Percentiles rank a stretch among this genome's conserved stretches.
Evolutionary conservation across 2,329 filamentous ascomycete species (phyloP).

Genomic region (Podosphaera xanthii): DNA sequence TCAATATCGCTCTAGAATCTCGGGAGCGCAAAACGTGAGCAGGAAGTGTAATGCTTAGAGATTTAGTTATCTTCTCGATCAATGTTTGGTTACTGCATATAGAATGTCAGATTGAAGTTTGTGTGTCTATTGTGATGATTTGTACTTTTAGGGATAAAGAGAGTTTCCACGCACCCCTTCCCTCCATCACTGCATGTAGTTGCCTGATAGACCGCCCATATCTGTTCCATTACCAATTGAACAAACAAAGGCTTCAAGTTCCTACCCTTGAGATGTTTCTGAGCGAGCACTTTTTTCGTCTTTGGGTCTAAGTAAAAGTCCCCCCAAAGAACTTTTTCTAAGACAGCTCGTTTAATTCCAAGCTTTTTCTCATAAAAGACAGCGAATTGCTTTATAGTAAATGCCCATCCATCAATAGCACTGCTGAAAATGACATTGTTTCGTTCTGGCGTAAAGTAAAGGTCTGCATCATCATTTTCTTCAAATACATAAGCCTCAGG

Average conservation of each 20-base stretch:
- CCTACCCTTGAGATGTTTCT: slow-evolving; percentile 82
- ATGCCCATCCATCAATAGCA: slow-evolving; percentile 96
- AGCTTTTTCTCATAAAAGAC: slow-evolving; percentile 89
- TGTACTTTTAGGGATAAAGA: slow-evolving; percentile 11
- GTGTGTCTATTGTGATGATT: background rate
- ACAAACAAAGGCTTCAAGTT: slow-evolving; percentile 93
- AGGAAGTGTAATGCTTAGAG: slow-evolving; percentile 60
- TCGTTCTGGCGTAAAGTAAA: slow-evolving; percentile 94
- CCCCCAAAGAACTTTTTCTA: slow-evolving; percentile 93
- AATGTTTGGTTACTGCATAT: slow-evolving; percentile 43
- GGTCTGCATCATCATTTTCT: slow-evolving; percentile 83
- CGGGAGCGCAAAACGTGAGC: slow-evolving; percentile 65
- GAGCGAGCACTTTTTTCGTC: slow-evolving; percentile 74
- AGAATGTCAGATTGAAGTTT: slow-evolving; percentile 13
- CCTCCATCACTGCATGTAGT: slow-evolving; percentile 63
- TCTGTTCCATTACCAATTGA: slow-evolving; percentile 79
- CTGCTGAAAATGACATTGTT: slow-evolving; percentile 99
- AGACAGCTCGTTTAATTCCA: slow-evolving; percentile 65
- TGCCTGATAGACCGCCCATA: slow-evolving; percentile 89
- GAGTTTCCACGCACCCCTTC: slow-evolving; percentile 41
- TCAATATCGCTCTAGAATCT: slow-evolving; percentile 65
- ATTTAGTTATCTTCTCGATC: slow-evolving; percentile 88
- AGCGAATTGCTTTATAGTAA: slow-evolving; percentile 87
- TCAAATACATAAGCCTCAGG: slow-evolving; percentile 50
- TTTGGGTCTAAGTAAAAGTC: slow-evolving; percentile 94